A percentile compares a stretch with the other conserved stretches of the same genome.
These are phyloP conservation scores for Leishmania aethiopica DNA, from an alignment of 208 protist species.

Conservation along the genomic window DNA sequence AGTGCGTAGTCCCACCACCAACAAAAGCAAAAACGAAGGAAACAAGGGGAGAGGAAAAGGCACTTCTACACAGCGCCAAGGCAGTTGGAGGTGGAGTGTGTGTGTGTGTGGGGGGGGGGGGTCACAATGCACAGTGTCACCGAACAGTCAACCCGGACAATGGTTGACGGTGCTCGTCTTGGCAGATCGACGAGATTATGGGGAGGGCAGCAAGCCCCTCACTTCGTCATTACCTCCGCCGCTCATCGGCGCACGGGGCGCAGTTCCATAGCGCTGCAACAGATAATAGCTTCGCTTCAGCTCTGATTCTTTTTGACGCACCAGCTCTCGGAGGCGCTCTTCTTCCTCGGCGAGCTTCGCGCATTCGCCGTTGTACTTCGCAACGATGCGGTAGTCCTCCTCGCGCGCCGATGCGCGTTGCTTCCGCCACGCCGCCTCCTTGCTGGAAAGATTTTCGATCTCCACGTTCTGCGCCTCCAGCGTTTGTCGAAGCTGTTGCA, in stretches of 20 bases:
- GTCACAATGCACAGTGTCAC: not conserved
- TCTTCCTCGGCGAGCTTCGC: constrained; percentile 52
- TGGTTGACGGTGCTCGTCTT: not conserved
- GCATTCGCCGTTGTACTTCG: constrained; percentile 49
- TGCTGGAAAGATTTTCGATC: constrained; percentile 12
- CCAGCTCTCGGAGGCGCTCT: constrained; percentile 42
- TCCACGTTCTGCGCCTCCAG: constrained; percentile 38
- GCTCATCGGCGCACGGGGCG: not conserved
- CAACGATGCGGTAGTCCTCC: constrained; percentile 33
- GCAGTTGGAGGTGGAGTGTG: not conserved
- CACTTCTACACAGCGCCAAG: not conserved
- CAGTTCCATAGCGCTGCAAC: not conserved
- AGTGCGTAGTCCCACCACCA: not conserved
- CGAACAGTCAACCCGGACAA: not conserved
- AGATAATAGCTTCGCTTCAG: constrained; percentile 50
- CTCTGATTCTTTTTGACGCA: constrained; percentile 56
- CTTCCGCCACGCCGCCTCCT: constrained; percentile 37
- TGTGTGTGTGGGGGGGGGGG: too few species aligned
- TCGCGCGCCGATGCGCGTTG: constrained; percentile 37
- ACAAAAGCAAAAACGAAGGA: not conserved
- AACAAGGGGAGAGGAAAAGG: not conserved
- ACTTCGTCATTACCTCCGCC: not conserved
- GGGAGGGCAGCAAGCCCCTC: not conserved
- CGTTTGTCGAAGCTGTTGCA: constrained; percentile 33
- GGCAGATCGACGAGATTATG: not conserved